phyloP scores from a whole-genome alignment of 345 rosid genomes.

The Brassica nigra region DNA sequence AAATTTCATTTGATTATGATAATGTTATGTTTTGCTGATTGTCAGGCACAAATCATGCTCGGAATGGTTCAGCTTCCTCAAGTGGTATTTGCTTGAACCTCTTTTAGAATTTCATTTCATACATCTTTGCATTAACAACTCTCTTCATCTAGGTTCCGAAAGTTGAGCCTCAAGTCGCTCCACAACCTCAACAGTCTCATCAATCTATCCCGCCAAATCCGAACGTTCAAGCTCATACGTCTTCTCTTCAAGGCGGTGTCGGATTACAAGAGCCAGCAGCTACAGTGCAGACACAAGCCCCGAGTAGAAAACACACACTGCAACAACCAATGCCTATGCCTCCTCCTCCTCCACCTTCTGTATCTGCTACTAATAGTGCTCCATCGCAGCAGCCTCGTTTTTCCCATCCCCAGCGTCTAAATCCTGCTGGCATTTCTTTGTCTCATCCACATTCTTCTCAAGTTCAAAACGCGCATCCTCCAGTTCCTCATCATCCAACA shows the following conservation, averaged over 20 bases:
- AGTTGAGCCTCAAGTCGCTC: constrained; percentile 57
- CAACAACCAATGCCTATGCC: constrained; percentile 52
- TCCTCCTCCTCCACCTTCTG: constrained; percentile 38
- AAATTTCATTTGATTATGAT: neutral
- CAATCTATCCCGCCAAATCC: constrained; percentile 56
- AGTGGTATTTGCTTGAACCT: constrained; percentile 55
- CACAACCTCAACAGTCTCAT: constrained; percentile 62
- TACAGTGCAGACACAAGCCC: constrained; percentile 52
- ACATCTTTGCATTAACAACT: constrained; percentile 15
- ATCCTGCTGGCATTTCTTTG: constrained; percentile 48
- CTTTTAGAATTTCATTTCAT: constrained; percentile 9
- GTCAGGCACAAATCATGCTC: constrained; percentile 96
- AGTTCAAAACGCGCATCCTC: constrained; percentile 50
- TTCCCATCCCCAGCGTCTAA: constrained; percentile 62
- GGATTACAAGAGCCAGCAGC: constrained; percentile 58
- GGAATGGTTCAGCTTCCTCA: constrained; percentile 98
- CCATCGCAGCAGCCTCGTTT: constrained; percentile 64
- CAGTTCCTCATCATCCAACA: constrained; percentile 57
- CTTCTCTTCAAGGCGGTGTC: constrained; percentile 48
- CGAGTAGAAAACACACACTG: constrained; percentile 59
- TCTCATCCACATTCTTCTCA: constrained; percentile 67
- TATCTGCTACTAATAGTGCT: constrained; percentile 50
- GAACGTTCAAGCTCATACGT: constrained; percentile 50
- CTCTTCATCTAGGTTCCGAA: constrained; percentile 59
- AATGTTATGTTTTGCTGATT: constrained; percentile 7